Conservation (phyloP, 306 rosid species). For the Betula pendula region DNA sequence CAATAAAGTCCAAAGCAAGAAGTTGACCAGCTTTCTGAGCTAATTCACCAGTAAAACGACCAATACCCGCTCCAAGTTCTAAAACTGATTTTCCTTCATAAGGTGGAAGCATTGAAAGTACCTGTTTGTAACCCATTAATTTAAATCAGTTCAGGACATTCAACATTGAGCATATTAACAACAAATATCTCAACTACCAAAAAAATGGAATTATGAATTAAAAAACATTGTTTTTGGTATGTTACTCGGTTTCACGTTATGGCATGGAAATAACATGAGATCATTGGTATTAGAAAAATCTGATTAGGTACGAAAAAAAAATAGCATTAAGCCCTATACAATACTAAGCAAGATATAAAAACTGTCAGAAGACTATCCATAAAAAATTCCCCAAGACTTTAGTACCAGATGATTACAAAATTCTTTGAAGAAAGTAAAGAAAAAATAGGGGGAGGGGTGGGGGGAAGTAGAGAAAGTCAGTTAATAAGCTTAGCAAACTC, state of each 20-base stretch:
- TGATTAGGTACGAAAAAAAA: not conserved
- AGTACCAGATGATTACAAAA: not conserved
- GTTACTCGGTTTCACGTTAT: not conserved
- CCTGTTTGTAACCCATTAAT: slow-evolving; percentile 38
- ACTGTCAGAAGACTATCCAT: not conserved
- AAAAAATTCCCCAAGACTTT: not conserved
- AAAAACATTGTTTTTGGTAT: not conserved
- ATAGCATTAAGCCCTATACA: not conserved
- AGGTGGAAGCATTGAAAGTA: slow-evolving; percentile 68
- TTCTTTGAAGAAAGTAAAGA: not conserved
- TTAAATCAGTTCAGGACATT: not conserved
- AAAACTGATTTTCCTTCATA: slow-evolving; percentile 80
- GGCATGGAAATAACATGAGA: not conserved
- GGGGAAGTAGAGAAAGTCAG: no score
- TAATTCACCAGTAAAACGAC: slow-evolving; percentile 87
- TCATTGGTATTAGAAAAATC: not conserved
- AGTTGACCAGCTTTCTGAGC: slow-evolving; percentile 82
- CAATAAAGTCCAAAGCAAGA: slow-evolving; percentile 86
- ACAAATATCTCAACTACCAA: not conserved
- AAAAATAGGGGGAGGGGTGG: no score
- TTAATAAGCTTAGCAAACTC: not conserved
- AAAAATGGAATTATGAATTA: not conserved
- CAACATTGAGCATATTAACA: not conserved
- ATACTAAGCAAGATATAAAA: not conserved
- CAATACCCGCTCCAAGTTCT: slow-evolving; percentile 97